Conservation (phyloP, 352 stramenopile genomes). For the Achlya hypogyna region DNA sequence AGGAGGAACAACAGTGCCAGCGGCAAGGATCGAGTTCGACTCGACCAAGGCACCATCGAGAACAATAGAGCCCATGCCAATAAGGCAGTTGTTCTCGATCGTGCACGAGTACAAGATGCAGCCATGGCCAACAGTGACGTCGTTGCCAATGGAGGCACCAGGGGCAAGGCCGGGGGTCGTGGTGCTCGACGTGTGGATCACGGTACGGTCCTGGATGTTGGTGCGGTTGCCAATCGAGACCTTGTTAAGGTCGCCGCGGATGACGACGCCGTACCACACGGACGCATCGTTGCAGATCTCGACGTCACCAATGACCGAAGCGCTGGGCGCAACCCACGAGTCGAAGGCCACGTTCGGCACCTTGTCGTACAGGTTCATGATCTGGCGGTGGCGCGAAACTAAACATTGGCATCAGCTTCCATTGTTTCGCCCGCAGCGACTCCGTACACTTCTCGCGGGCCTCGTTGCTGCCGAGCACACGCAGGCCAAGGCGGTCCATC, state of each 20-base stretch:
- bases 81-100: slow-evolving; percentile 93
- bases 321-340: slow-evolving; percentile 93
- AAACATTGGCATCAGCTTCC: slow-evolving; percentile 28
- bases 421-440: slow-evolving; percentile 35
- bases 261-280: slow-evolving; percentile 95
- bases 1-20: slow-evolving; percentile 89
- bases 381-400: slow-evolving; percentile 88
- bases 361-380: slow-evolving; percentile 92
- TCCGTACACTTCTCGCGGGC: slow-evolving; percentile 83
- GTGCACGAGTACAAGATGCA: slow-evolving; percentile 94
- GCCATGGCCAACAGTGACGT: slow-evolving; percentile 92
- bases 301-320: slow-evolving; percentile 94
- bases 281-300: slow-evolving; percentile 91
- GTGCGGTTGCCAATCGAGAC: slow-evolving; percentile 93
- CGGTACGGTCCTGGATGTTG: slow-evolving; percentile 95
- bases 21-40: slow-evolving; percentile 91
- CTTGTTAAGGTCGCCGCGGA: slow-evolving; percentile 88
- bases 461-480: slow-evolving; percentile 78
- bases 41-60: slow-evolving; percentile 88
- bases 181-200: slow-evolving; percentile 89
- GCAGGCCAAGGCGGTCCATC: slow-evolving; percentile 89
- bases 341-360: slow-evolving; percentile 82
- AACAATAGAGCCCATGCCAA: slow-evolving; percentile 94
- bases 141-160: slow-evolving; percentile 89
- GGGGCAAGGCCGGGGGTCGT: slow-evolving; percentile 63